These are phyloP conservation scores for Dipodascopsis uninucleata DNA, from an alignment of 805 yeast species.

Conservation along the genomic window DNA sequence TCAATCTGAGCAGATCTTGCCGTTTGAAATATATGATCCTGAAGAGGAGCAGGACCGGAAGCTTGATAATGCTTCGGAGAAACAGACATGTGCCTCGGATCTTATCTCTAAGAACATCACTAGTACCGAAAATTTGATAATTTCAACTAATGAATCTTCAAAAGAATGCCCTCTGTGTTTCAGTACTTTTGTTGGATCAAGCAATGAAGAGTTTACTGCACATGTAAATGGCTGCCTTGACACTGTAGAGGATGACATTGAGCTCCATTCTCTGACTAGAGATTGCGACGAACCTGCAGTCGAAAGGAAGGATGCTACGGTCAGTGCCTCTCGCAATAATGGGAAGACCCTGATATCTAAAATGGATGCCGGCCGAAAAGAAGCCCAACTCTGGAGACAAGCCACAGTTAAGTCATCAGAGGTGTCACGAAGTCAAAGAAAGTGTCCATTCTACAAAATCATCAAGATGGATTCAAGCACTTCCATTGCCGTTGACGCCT, in stretches of 20 bases:
- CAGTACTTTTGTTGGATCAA: neutral
- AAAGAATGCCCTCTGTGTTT: neutral
- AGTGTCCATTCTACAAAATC: constrained; percentile 36
- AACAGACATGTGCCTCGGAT: no score
- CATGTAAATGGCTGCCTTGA: constrained; percentile 20
- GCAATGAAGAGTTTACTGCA: neutral
- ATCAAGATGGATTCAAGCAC: constrained; percentile 32
- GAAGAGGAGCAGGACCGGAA: no score
- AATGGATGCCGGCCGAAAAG: constrained; percentile 1
- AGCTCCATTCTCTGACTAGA: no score
- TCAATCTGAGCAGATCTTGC: no score
- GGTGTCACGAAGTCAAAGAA: constrained; percentile 4
- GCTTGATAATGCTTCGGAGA: no score
- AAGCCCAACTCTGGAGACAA: neutral
- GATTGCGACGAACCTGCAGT: neutral
- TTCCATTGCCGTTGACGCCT: constrained; percentile 42
- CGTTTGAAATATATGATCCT: no score
- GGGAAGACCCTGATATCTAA: neutral
- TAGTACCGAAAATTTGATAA: no score
- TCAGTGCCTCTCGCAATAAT: neutral
- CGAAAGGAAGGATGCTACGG: neutral
- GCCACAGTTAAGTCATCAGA: neutral
- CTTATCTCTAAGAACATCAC: no score
- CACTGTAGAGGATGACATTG: no score
- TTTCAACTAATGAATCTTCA: no score